Evolutionary conservation across 495 filamentous ascomycete genomes (phyloP), one percentile per base, ranked within the genome.

Genomic region (Penicillium canariense): DNA sequence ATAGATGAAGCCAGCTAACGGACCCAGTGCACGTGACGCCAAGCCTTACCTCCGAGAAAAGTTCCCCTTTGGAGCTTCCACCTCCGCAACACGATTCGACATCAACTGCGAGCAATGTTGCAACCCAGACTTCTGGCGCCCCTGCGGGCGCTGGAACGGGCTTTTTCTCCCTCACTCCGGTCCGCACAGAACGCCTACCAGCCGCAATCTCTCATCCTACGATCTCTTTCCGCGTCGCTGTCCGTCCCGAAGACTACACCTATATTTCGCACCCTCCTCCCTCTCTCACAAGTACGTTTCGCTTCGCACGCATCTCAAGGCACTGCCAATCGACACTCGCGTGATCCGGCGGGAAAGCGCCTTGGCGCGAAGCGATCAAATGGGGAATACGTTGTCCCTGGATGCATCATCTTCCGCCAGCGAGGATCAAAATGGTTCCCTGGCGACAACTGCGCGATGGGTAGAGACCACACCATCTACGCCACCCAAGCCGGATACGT

Each of bases 381-480:
- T 64, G 91, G 90, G 63, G 85, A 96, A 71, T 93, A 89, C 67
- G 94, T 99, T 11, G 84, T 92, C 42, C 85, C 90, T 3, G 95
- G 95, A 25, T 96, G 94, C 79, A 97, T 99, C 70, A 92, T 99
- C 73, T 99, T 95, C 83, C 86, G 87, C 58, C 94, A 99, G 73
- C 87, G 94, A 52, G 94, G 94, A 56, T 93, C 95, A 23, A 81
- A 85, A 66, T 99, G 94, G 94, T 91, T 86, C 66, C 84, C 94
- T 2, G 94, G 94, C 59, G 93, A 97, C 67, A 96, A 97, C 74
- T 88, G 87, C 67, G 86, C 79, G 52, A 90, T 97, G 80, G 94
- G 94, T 12, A 84, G 93, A n/a, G 92, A 97, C 73, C 94, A 96
- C 78, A 97, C 93, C 27, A 96, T 99, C 76, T 96, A 88, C 69